These are phyloP conservation scores for Dryadomyces quercus-mongolicae DNA, from an alignment of 2,329 filamentous ascomycete genomes.

Conservation along the genomic window DNA sequence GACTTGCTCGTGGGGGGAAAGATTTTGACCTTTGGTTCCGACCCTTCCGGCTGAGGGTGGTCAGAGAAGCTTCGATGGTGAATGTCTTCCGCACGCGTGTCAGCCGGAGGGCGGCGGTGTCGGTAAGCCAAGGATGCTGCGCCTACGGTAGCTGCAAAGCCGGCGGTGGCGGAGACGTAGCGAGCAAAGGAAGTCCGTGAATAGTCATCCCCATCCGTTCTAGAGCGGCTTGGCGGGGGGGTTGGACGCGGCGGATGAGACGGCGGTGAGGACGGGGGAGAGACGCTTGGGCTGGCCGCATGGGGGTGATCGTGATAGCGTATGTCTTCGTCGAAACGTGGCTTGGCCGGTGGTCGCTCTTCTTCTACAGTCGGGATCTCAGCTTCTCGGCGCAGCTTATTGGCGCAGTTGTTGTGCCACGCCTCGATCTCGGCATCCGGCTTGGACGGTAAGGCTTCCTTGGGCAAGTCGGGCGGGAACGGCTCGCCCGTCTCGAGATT, in stretches of 20 bases:
- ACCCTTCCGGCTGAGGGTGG: slow-evolving; percentile 24
- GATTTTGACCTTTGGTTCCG: slow-evolving; percentile 9
- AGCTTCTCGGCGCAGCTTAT: slow-evolving; percentile 53
- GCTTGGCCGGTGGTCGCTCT: slow-evolving; percentile 6
- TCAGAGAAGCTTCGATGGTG: slow-evolving; percentile 41
- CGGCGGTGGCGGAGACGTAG: slow-evolving; percentile 14
- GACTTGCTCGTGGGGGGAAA: slow-evolving; percentile 10
- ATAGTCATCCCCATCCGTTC: slow-evolving; percentile 21
- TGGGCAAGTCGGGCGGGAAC: slow-evolving; percentile 49
- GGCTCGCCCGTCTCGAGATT: slow-evolving; percentile 61
- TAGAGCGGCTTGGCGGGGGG: background rate
- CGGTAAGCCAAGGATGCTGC: slow-evolving; percentile 15
- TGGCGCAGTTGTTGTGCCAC: slow-evolving; percentile 74
- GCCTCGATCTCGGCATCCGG: slow-evolving; percentile 70
- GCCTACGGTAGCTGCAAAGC: slow-evolving; percentile 9
- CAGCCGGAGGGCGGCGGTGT: slow-evolving; percentile 21
- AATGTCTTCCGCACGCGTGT: slow-evolving; percentile 22
- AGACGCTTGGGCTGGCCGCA: slow-evolving; percentile 5
- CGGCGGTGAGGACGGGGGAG: background rate
- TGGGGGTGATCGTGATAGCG: slow-evolving; percentile 19
- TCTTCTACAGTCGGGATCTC: slow-evolving; percentile 23
- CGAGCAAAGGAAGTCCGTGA: slow-evolving; percentile 28
- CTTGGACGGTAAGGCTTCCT: slow-evolving; percentile 53
- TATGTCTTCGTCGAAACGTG: slow-evolving; percentile 16
- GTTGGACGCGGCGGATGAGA: background rate